These are phyloP conservation scores for Fusarium nisikadoi DNA, from an alignment of 2,329 filamentous ascomycete species.

Conservation along the genomic window DNA sequence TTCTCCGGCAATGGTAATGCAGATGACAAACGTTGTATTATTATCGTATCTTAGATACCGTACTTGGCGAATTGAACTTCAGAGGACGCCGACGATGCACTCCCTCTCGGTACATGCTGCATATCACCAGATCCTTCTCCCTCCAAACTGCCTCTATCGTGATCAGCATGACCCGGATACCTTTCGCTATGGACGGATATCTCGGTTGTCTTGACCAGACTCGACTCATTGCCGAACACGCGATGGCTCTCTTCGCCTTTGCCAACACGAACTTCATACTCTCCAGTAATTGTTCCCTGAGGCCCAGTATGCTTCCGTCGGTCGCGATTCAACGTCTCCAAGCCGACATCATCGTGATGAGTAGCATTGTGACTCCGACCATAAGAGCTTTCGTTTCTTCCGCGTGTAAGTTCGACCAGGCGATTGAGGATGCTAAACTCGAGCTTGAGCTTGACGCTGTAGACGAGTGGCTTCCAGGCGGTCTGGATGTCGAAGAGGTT, in stretches of 20 bases:
- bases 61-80: slow-evolving; percentile 39
- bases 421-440: slow-evolving; percentile 53
- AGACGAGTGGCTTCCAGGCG: slow-evolving; percentile 43
- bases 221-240: not conserved
- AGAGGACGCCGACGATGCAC: slow-evolving; percentile 35
- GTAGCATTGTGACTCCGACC: slow-evolving; percentile 23
- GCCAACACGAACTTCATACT: slow-evolving; percentile 37
- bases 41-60: not conserved
- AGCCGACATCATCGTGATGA: slow-evolving; percentile 20
- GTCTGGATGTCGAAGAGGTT: slow-evolving; percentile 48
- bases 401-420: slow-evolving; percentile 43
- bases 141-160: slow-evolving; percentile 3
- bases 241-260: slow-evolving; percentile 19
- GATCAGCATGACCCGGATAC: slow-evolving; percentile 1
- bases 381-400: slow-evolving; percentile 36
- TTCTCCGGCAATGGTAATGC: fast-evolving
- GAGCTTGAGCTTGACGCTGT: slow-evolving; percentile 52
- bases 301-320: slow-evolving; percentile 2
- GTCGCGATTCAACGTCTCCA: slow-evolving; percentile 36
- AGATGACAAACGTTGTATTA: not conserved
- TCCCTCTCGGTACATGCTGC: slow-evolving; percentile 14
- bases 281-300: slow-evolving; percentile 11
- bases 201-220: slow-evolving; percentile 33
- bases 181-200: slow-evolving; percentile 31
- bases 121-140: not conserved